These are phyloP conservation scores for Dichotomocladium elegans DNA, from an alignment of 371 early-diverging fungal species.

Conservation along the genomic window DNA sequence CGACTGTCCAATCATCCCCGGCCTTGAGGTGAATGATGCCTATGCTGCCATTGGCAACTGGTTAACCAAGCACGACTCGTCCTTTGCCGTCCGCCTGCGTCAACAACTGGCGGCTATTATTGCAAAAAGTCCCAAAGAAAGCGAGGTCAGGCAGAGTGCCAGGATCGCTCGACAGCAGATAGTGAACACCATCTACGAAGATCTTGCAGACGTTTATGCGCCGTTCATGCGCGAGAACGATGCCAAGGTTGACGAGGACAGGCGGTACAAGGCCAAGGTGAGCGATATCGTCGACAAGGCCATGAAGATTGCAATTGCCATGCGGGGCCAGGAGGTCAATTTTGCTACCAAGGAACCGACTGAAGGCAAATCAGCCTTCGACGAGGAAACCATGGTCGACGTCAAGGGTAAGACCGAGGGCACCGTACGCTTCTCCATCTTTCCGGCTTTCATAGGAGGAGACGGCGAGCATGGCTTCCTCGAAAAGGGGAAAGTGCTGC, in stretches of 20 bases:
- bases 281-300: conserved; percentile 19
- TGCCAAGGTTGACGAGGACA: conserved; percentile 12
- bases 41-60: conserved; percentile 25
- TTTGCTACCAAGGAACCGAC: not conserved
- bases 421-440: conserved; percentile 7
- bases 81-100: conserved; percentile 33
- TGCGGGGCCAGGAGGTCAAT: conserved; percentile 27
- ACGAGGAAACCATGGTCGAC: conserved; percentile 10
- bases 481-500: conserved; percentile 12
- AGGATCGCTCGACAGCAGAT: conserved; percentile 14
- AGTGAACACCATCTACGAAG: conserved; percentile 6
- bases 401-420: conserved; percentile 21
- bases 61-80: conserved; percentile 20
- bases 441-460: conserved; percentile 13
- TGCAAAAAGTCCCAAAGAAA: conserved; percentile 21
- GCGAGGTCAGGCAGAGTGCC: conserved; percentile 18
- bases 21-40: conserved; percentile 26
- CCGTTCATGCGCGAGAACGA: conserved; percentile 16
- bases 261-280: conserved; percentile 34
- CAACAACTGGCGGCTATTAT: conserved; percentile 32
- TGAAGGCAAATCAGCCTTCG: conserved; percentile 10
- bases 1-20: conserved; percentile 24
- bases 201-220: conserved; percentile 6
- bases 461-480: conserved; percentile 22
- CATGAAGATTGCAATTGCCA: conserved; percentile 16